These are phyloP conservation scores for Domatiomyces catenatus DNA, from an alignment of 2,329 filamentous ascomycete species.

Conservation along the genomic window DNA sequence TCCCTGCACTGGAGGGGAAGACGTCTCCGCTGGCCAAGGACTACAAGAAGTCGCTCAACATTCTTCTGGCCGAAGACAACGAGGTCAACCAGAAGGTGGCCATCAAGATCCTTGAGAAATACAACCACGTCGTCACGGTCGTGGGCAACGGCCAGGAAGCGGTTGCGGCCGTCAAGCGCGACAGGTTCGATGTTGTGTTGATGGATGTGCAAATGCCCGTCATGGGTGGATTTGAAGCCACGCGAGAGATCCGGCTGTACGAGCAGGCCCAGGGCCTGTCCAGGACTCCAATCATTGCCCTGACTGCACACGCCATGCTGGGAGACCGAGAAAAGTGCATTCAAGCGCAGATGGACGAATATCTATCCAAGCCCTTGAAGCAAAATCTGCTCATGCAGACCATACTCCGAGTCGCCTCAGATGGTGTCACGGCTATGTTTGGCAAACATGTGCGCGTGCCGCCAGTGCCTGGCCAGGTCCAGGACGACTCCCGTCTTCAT, in stretches of 20 bases:
- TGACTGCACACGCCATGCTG: slow-evolving; percentile 97
- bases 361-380: slow-evolving; percentile 88
- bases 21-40: slow-evolving; percentile 83
- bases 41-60: slow-evolving; percentile 89
- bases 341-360: slow-evolving; percentile 98
- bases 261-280: slow-evolving; percentile 66
- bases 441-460: slow-evolving; percentile 51
- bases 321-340: slow-evolving; percentile 97
- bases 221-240: slow-evolving; percentile 97
- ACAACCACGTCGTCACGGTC: slow-evolving; percentile 55
- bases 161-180: slow-evolving; percentile 79
- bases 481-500: slow-evolving; percentile 15
- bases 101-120: slow-evolving; percentile 93
- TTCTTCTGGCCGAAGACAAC: slow-evolving; percentile 91
- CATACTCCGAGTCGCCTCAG: slow-evolving; percentile 88
- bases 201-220: slow-evolving; percentile 99
- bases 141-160: slow-evolving; percentile 92
- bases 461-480: slow-evolving; percentile 8
- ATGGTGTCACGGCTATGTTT: slow-evolving; percentile 54
- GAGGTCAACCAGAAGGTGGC: slow-evolving; percentile 91
- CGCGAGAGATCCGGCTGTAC: slow-evolving; percentile 88
- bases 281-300: slow-evolving; percentile 84
- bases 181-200: slow-evolving; percentile 86
- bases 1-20: slow-evolving; percentile 83
- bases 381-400: slow-evolving; percentile 97